Evolutionary conservation across 2,329 filamentous ascomycete species (phyloP), one percentile per base, ranked within the genome.

Genomic region (Trichoderma guizhouense): DNA sequence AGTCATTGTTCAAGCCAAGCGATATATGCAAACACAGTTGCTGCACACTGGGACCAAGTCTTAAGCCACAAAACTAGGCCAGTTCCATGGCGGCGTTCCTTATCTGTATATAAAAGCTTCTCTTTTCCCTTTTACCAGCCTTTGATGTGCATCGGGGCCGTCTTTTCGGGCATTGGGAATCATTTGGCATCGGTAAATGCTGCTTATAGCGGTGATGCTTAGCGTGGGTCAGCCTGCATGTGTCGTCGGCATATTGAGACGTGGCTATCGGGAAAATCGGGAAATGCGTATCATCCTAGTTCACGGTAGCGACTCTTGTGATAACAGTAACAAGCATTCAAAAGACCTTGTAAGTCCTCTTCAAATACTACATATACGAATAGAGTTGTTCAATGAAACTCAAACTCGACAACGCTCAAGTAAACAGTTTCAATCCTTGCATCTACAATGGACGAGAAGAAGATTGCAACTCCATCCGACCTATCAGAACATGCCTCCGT

Each of bases 41-140:
- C 53, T 34, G 34, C 18, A 30, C 24, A 28, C 36, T 32, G 47
- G 24, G 36, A 24, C 39, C 36, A 39, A 39, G 24, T 14, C 24
- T 39, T 5, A 67, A 67, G 64, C 64, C 64, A 67, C 64, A 39
- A 67, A 9, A 58, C 24, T 58, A 67, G 51, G 51, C 15, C 53
- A 34, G 28, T 34, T 21, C 24, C 51, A 28, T 67, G 51, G 64
- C 64, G 64, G 51, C 53, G 32, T 28, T 39, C 64, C 26, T 67
- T 67, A 67, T 67, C 64, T 36, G 63, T 65, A 67, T 67, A 67
- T 67, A 67, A 67, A 30, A 66, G 47, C 63, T 36, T 66, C 21
- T 6, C 9, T 2, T 30, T 15, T 67, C 2, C 21, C 8, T 2
- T 67, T 58, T 24, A 2, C 34, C 64, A 67, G 7, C 3, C 24